A percentile compares a stretch with the other conserved stretches of the same genome.
Conservation (phyloP, 2,329 filamentous ascomycete species). For the Lachnellula arida region DNA sequence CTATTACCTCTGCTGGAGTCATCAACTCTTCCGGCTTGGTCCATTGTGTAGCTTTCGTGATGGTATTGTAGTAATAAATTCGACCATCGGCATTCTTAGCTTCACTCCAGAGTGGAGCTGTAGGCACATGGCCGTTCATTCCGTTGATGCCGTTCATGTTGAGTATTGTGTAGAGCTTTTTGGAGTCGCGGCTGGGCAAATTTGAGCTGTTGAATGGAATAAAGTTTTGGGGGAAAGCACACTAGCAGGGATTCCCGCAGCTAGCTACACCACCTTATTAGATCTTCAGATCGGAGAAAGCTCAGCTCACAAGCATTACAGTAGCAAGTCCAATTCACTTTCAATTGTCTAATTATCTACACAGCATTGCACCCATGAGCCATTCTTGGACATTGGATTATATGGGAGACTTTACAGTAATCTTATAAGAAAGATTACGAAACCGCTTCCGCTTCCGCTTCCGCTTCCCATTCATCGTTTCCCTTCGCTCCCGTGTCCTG, state of each 20-base stretch:
- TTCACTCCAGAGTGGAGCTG: constrained; percentile 68
- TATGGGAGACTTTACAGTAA: neutral
- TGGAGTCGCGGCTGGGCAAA: constrained; percentile 2
- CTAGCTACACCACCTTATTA: neutral
- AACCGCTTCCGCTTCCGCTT: neutral
- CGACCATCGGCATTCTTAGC: constrained; percentile 76
- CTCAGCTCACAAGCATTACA: neutral
- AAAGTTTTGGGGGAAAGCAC: constrained; percentile 5
- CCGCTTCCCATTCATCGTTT: neutral
- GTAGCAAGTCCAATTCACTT: neutral
- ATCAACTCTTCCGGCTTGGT: constrained; percentile 88
- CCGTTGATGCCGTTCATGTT: constrained; percentile 29
- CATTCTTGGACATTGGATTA: neutral
- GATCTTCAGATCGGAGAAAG: neutral
- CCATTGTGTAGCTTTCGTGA: constrained; percentile 89
- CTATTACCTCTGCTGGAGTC: constrained; percentile 68
- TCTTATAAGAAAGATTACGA: neutral
- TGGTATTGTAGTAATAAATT: constrained; percentile 84
- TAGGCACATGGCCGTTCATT: constrained; percentile 28
- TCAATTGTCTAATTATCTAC: neutral
- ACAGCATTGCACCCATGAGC: neutral
- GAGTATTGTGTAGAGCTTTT: neutral
- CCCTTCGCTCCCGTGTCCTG: too few species aligned
- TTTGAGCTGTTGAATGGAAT: neutral
- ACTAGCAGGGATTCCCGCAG: neutral